phyloP scores from a whole-genome alignment of 2,329 filamentous ascomycete species.

The Moelleriella libera region DNA sequence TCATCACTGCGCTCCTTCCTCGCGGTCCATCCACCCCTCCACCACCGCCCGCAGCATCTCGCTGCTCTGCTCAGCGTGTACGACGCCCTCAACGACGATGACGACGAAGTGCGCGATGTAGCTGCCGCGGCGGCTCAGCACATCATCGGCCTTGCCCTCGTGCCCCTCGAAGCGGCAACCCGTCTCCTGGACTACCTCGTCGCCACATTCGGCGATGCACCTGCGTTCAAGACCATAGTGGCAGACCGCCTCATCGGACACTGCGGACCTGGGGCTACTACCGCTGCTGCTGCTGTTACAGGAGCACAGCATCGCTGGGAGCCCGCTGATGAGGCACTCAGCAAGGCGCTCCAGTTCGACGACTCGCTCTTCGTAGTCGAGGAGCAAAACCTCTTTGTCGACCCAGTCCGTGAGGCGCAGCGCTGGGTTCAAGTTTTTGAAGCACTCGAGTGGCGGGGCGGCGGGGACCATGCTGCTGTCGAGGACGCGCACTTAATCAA shows the following conservation, averaged over 20 bases:
- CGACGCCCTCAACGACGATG: constrained; percentile 73
- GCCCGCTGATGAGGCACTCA: constrained; percentile 24
- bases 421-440: constrained; percentile 48
- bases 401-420: constrained; percentile 60
- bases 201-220: constrained; percentile 16
- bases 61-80: constrained; percentile 53
- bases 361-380: constrained; percentile 72
- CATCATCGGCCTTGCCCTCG: constrained; percentile 30
- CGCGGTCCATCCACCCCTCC: constrained; percentile 8
- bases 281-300: constrained; percentile 2
- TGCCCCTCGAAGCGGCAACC: constrained; percentile 31
- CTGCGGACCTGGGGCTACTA: not conserved
- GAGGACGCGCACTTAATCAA: constrained; percentile 10
- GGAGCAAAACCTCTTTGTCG: constrained; percentile 88
- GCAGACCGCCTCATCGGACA: constrained; percentile 24
- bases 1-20: constrained; percentile 40
- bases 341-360: constrained; percentile 35
- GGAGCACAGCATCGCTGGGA: constrained; percentile 4
- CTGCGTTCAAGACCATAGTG: constrained; percentile 25
- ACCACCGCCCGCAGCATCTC: constrained; percentile 24
- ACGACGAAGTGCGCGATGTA: constrained; percentile 68
- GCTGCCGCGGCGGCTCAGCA: constrained; percentile 36
- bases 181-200: constrained; percentile 29
- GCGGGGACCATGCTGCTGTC: not conserved
- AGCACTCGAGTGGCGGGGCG: constrained; percentile 7